Percentiles rank a stretch among this genome's conserved stretches.
phyloP scores from a whole-genome alignment of 1,284 basidiomycete genomes.

The Ustilago esculenta region DNA sequence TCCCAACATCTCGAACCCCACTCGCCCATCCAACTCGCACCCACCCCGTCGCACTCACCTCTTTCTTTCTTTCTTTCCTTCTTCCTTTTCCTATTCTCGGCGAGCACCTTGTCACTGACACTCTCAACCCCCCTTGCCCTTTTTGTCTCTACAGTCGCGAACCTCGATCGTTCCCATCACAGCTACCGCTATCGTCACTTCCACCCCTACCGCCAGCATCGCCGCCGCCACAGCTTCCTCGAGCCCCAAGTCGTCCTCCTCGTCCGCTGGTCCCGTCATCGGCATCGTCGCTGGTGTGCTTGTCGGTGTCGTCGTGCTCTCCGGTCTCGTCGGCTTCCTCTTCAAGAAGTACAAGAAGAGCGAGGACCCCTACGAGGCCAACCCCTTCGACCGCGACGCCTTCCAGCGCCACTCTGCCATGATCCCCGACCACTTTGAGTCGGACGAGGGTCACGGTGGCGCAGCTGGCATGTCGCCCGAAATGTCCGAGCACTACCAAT shows the following conservation, averaged over 20 bases:
- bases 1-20: not conserved
- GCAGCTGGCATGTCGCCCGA: constrained; percentile 26
- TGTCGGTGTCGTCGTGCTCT: constrained; percentile 65
- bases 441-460: constrained; percentile 50
- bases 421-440: constrained; percentile 64
- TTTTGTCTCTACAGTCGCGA: constrained; percentile 11
- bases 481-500: constrained; percentile 54
- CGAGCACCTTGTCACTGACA: constrained; percentile 14
- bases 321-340: constrained; percentile 62
- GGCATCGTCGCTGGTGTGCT: constrained; percentile 67
- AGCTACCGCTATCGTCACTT: constrained; percentile 43
- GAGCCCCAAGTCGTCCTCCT: constrained; percentile 26
- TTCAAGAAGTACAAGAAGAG: constrained; percentile 61
- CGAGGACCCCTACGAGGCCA: constrained; percentile 64
- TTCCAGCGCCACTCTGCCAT: constrained; percentile 65
- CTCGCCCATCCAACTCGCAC: constrained; percentile 4
- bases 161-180: constrained; percentile 35
- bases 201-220: constrained; percentile 24
- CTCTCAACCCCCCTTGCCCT: not conserved
- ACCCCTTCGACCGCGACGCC: constrained; percentile 65
- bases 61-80: constrained; percentile 17
- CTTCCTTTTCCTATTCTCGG: not conserved
- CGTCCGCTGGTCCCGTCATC: constrained; percentile 63
- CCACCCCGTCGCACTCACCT: constrained; percentile 24
- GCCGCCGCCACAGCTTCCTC: constrained; percentile 24